Evolutionary conservation across 2,329 filamentous ascomycete genomes (phyloP).

Genomic region (Fonsecaea monophora): DNA sequence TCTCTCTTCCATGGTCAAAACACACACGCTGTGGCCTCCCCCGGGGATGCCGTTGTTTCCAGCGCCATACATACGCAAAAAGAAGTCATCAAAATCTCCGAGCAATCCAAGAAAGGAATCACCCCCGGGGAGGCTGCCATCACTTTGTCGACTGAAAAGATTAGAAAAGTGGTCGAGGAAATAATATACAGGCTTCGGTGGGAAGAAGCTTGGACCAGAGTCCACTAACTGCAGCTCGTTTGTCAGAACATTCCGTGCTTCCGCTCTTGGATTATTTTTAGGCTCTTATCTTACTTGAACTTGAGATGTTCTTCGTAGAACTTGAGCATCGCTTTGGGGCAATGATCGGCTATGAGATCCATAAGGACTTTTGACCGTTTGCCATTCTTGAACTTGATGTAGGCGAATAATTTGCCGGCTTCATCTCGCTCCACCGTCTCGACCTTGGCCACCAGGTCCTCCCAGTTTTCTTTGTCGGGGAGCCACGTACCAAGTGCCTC

Average conservation of each 20-base stretch:
- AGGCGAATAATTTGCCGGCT: conserved; percentile 47
- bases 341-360: conserved; percentile 51
- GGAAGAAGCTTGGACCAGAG: neutral
- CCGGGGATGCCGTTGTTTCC: neutral
- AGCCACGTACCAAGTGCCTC: conserved; percentile 46
- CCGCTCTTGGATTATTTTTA: neutral
- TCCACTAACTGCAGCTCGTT: neutral
- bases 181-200: neutral
- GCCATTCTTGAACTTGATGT: conserved; percentile 53
- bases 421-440: conserved; percentile 53
- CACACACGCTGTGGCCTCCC: too few relatives aligned
- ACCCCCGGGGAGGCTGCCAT: too few relatives aligned
- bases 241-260: neutral
- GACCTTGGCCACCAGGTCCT: conserved; percentile 49
- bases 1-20: too few relatives aligned
- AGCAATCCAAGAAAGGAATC: too few relatives aligned
- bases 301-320: conserved; percentile 58
- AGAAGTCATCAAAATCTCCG: too few relatives aligned
- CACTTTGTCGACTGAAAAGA: too few relatives aligned
- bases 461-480: conserved; percentile 52
- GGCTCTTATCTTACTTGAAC: conserved; percentile 42
- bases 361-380: conserved; percentile 53
- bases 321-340: conserved; percentile 55
- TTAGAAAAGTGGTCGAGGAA: neutral
- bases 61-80: neutral